Conservation (phyloP, 768 basidiomycete genomes). For the Agaricus sinodeliciosus region DNA sequence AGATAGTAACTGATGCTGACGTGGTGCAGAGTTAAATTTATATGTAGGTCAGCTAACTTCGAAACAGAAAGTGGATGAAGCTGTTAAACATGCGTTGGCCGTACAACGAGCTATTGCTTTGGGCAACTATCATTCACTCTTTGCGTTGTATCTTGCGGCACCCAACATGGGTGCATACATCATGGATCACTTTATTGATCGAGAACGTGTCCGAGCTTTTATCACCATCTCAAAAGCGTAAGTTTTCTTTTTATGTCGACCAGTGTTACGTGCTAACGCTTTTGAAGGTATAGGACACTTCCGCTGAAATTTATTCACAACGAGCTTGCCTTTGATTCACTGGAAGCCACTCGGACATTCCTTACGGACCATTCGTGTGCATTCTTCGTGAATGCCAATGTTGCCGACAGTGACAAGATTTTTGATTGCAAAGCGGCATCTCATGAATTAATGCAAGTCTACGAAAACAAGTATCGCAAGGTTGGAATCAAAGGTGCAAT, state of each 20-base stretch:
- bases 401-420: constrained; percentile 54
- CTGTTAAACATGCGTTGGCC: constrained; percentile 82
- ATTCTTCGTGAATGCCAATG: constrained; percentile 57
- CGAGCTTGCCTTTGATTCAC: constrained; percentile 79
- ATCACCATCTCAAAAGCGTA: constrained; percentile 92
- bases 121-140: constrained; percentile 92
- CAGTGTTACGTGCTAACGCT: not conserved
- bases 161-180: constrained; percentile 99
- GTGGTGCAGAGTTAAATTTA: constrained; percentile 77
- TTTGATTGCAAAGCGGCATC: constrained; percentile 68
- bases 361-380: constrained; percentile 62
- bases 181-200: constrained; percentile 96
- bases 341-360: constrained; percentile 60
- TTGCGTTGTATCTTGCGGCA: constrained; percentile 74
- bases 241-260: constrained; percentile 25
- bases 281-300: constrained; percentile 69
- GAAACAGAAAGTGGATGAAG: constrained; percentile 74
- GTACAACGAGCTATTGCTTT: constrained; percentile 87
- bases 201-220: constrained; percentile 83
- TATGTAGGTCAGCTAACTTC: constrained; percentile 97
- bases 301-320: constrained; percentile 70
- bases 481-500: constrained; percentile 92
- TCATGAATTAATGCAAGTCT: constrained; percentile 49
- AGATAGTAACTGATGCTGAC: not conserved
- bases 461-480: constrained; percentile 79